Evolutionary conservation across 164 flowering plant genomes (phyloP).

Genomic region (Stephania yunnanensis): DNA sequence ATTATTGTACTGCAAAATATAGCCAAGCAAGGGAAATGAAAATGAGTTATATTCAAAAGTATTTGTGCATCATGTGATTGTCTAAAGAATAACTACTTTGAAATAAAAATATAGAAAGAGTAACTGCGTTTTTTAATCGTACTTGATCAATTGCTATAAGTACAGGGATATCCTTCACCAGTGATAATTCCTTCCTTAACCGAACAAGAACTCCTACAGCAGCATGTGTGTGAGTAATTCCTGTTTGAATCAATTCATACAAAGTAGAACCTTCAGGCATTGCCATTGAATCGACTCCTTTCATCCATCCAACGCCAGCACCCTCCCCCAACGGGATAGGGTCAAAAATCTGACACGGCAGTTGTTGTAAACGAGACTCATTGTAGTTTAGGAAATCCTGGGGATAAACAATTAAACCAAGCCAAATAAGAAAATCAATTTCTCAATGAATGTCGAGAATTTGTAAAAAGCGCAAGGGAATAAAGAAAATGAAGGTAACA

Average conservation of each 20-base stretch:
- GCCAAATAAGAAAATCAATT: background rate
- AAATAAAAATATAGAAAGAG: background rate
- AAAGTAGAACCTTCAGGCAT: conserved; percentile 80
- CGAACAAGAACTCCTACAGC: conserved; percentile 92
- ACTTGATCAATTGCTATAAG: conserved; percentile 93
- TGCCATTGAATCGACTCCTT: conserved; percentile 71
- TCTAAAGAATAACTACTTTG: background rate
- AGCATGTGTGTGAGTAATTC: conserved; percentile 66
- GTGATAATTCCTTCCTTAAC: conserved; percentile 78
- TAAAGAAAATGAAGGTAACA: background rate
- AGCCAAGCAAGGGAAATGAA: conserved; percentile 7
- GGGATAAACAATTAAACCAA: background rate
- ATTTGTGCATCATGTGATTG: background rate
- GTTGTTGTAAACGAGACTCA: conserved; percentile 44
- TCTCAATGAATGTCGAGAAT: background rate
- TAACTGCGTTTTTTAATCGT: background rate
- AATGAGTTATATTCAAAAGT: background rate
- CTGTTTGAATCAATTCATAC: conserved; percentile 72
- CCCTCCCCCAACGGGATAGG: conserved; percentile 96
- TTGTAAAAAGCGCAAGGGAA: background rate
- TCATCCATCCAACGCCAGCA: conserved; percentile 87
- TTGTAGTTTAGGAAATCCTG: conserved; percentile 86
- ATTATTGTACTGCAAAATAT: conserved; percentile 63
- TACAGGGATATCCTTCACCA: conserved; percentile 78
- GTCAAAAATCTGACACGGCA: conserved; percentile 68